phyloP scores from a whole-genome alignment of 768 basidiomycete species.

The Russula compacta region DNA sequence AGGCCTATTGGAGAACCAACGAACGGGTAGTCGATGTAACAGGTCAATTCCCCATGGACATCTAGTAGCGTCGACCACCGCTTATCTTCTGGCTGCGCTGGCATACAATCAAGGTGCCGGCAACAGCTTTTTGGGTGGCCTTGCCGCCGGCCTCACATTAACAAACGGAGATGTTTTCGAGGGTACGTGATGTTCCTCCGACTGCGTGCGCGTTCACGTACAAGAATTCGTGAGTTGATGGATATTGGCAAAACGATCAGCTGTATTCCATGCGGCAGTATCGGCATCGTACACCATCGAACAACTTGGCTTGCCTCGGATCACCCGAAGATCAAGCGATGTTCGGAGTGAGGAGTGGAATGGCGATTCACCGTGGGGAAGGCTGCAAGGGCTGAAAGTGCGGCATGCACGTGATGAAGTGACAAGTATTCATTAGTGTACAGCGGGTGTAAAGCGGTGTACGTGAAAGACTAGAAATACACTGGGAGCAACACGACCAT shows the following conservation, averaged over 20 bases:
- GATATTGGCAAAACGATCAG: slow-evolving; percentile 30
- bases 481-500: slow-evolving; percentile 4
- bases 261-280: slow-evolving; percentile 63
- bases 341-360: slow-evolving; percentile 49
- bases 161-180: slow-evolving; percentile 49
- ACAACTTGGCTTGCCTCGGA: slow-evolving; percentile 62
- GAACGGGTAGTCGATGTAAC: slow-evolving; percentile 71
- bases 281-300: slow-evolving; percentile 80
- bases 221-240: background rate
- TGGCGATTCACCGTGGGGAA: slow-evolving; percentile 48
- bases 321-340: slow-evolving; percentile 27
- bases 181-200: slow-evolving; percentile 36
- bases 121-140: slow-evolving; percentile 79
- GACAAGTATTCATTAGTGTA: slow-evolving; percentile 16
- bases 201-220: slow-evolving; percentile 14
- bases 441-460: slow-evolving; percentile 10
- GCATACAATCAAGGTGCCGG: slow-evolving; percentile 59
- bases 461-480: slow-evolving; percentile 11
- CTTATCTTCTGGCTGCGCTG: slow-evolving; percentile 3
- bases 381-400: slow-evolving; percentile 45
- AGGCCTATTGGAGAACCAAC: slow-evolving; percentile 59
- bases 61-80: slow-evolving; percentile 1
- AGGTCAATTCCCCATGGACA: slow-evolving; percentile 34
- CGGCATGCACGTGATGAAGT: slow-evolving; percentile 32
- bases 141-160: slow-evolving; percentile 61